Evolutionary conservation across 495 filamentous ascomycete species (phyloP), one percentile per base, ranked within the genome.

Genomic region (Xylaria scruposa): DNA sequence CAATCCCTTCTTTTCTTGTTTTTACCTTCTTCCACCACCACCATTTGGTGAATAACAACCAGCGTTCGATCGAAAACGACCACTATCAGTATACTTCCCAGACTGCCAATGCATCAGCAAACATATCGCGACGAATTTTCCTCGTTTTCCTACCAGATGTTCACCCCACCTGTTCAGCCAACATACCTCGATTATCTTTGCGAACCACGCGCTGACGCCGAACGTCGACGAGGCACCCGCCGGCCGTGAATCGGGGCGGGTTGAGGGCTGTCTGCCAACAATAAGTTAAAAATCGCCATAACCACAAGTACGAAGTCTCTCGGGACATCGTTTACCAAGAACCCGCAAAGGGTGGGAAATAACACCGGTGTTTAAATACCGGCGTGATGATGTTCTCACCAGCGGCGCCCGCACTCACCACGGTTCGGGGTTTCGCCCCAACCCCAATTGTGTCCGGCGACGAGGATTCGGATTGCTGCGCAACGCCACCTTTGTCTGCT

Each of bases 361-460:
- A 21, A 4, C 61, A 4, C 51, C 0, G 40, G 38, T 12, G 24
- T 13, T 33, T 26, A 0, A 10, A 29, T 29, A 63, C 38, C 60
- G 7, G 46, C 60, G 54, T 33, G 33, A 56, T 47, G 63, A 85
- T 84, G 83, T 54, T 82, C 59, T 72, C 79, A 42, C 80, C 82
- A 69, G 88, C 86, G 33, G 83, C 87, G 46, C 88, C 90, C 51
- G 93, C 94, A 53, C 83, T 90, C 72, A 91, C 87, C 38, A 93
- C 91, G 46, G 89, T 95, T 54, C 90, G 89, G 75, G 94, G 94
- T 7, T 95, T 97, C 75, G 74, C 75, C 65, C 76, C 78, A 19
- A 94, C 92, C 15, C 93, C 94, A n/a, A 83, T 87, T n/a, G 88
- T 88, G 24, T 96, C 94, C 61, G 92, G 88, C 51, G 93, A 94